These are phyloP conservation scores for Psilocybe sp. DNA, from an alignment of 768 basidiomycete species.

Conservation along the genomic window DNA sequence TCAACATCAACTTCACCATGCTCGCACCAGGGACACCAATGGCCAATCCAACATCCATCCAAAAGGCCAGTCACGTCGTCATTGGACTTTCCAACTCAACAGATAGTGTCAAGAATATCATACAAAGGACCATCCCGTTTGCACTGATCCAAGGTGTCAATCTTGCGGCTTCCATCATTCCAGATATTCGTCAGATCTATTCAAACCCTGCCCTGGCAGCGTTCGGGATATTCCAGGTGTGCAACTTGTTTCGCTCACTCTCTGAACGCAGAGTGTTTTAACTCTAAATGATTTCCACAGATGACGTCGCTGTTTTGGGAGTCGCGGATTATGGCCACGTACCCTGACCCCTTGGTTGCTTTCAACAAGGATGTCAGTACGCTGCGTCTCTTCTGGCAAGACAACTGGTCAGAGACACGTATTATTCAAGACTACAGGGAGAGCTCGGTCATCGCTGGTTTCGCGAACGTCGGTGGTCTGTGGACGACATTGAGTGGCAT, in stretches of 20 bases:
- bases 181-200: background rate
- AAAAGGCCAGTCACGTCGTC: background rate
- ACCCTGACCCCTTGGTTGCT: no score
- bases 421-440: constrained; percentile 15
- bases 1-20: background rate
- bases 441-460: constrained; percentile 10
- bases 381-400: constrained; percentile 1
- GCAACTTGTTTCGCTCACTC: background rate
- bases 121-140: background rate
- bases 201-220: background rate
- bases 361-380: no score
- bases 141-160: background rate
- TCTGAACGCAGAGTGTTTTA: no score
- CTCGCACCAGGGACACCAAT: background rate
- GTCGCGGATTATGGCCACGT: no score
- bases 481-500: constrained; percentile 13
- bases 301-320: no score
- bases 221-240: background rate
- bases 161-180: background rate
- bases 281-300: no score
- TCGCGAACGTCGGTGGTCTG: constrained; percentile 16
- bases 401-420: constrained; percentile 9
- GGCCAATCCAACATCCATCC: background rate
- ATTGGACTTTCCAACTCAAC: background rate
- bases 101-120: background rate